phyloP scores from a whole-genome alignment of 306 rosid genomes.

The Prunus fruticosa region DNA sequence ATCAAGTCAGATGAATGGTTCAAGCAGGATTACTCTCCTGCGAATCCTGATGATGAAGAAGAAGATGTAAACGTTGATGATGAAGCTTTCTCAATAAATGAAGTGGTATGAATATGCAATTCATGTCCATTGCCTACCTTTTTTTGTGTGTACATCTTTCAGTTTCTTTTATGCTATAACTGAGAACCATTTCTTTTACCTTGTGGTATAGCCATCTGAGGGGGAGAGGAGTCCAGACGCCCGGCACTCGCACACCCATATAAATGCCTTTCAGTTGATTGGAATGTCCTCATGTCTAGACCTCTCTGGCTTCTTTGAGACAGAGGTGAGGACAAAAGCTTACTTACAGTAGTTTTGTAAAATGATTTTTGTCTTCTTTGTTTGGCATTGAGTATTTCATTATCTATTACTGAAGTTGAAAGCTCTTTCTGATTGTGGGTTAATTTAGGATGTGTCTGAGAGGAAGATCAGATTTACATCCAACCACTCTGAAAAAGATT shows the following conservation, averaged over 20 bases:
- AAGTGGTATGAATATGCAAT: conserved; percentile 37
- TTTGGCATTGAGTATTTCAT: background rate
- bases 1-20: conserved; percentile 90
- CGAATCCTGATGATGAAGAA: conserved; percentile 64
- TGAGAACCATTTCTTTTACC: conserved; percentile 5
- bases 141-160: background rate
- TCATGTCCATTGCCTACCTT: background rate
- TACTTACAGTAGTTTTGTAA: background rate
- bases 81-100: conserved; percentile 51
- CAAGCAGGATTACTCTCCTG: conserved; percentile 56
- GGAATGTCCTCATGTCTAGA: conserved; percentile 92
- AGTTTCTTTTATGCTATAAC: conserved; percentile 8
- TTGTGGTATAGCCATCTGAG: conserved; percentile 44
- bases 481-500: conserved; percentile 62
- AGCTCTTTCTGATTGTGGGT: background rate
- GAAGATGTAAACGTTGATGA: conserved; percentile 42
- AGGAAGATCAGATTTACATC: conserved; percentile 93
- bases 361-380: background rate
- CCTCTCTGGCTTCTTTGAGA: conserved; percentile 95
- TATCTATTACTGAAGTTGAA: background rate
- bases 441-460: conserved; percentile 70
- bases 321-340: conserved; percentile 58
- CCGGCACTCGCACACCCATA: conserved; percentile 39
- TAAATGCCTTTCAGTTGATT: conserved; percentile 89
- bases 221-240: conserved; percentile 37